A percentile compares a stretch with the other conserved stretches of the same genome.
Evolutionary conservation across 2,329 filamentous ascomycete genomes (phyloP).

Genomic region (Sporothrix dimorphospora): DNA sequence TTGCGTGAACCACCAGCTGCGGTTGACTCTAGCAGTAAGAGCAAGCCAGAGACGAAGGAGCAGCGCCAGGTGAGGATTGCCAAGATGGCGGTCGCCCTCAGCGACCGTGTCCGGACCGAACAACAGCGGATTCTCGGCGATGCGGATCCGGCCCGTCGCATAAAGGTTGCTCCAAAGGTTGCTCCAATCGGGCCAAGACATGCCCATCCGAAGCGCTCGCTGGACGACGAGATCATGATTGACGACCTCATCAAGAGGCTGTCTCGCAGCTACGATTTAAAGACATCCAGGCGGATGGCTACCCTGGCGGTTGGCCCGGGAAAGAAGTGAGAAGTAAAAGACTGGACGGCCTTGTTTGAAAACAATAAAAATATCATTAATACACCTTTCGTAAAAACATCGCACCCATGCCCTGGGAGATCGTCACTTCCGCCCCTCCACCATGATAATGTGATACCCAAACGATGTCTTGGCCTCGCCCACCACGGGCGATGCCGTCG

Average conservation of each 20-base stretch:
- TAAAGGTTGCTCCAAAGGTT: not conserved
- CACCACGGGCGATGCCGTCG: constrained; percentile 64
- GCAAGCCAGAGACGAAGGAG: not conserved
- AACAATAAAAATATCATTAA: not conserved
- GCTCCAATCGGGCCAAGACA: not conserved
- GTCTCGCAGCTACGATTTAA: constrained; percentile 5
- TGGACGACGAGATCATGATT: not conserved
- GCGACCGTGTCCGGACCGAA: not conserved
- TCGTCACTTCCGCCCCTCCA: constrained; percentile 59
- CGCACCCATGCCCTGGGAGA: not conserved
- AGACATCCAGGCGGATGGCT: not conserved
- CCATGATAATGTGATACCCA: constrained; percentile 82
- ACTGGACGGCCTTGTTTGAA: too few species aligned
- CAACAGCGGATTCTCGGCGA: constrained; percentile 9
- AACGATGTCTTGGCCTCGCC: constrained; percentile 74
- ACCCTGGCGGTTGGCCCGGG: not conserved
- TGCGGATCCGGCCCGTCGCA: not conserved
- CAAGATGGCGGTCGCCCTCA: not conserved
- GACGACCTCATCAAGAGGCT: not conserved
- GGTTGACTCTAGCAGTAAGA: not conserved
- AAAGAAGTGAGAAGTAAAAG: not conserved
- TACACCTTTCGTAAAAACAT: not conserved
- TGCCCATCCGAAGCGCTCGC: not conserved
- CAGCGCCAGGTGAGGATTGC: constrained; percentile 13
- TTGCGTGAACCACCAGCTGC: not conserved